These are phyloP conservation scores for Monilinia laxa DNA, from an alignment of 2,329 filamentous ascomycete species.

Conservation along the genomic window DNA sequence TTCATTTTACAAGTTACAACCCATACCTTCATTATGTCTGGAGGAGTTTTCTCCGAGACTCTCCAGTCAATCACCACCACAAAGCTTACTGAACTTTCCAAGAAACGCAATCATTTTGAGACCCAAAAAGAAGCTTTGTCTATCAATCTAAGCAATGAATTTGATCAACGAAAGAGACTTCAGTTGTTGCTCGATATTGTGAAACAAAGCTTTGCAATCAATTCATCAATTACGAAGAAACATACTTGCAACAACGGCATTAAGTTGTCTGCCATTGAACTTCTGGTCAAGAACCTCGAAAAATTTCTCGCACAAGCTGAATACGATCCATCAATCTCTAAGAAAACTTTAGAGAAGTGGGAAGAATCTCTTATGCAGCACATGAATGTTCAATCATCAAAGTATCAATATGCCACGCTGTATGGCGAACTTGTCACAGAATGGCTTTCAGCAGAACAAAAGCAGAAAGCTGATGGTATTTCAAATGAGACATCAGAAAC, in stretches of 20 bases:
- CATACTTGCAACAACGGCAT: slow-evolving; percentile 26
- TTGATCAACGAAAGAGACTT: slow-evolving; percentile 41
- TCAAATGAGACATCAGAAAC: not conserved
- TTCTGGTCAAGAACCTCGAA: slow-evolving; percentile 45
- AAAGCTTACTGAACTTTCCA: slow-evolving; percentile 57
- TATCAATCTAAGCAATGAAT: slow-evolving; percentile 36
- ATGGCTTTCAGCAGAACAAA: slow-evolving; percentile 46
- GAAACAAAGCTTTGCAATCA: slow-evolving; percentile 39
- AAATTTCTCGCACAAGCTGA: slow-evolving; percentile 54
- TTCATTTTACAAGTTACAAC: not conserved
- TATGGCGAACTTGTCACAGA: slow-evolving; percentile 57
- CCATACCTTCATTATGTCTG: slow-evolving; percentile 38
- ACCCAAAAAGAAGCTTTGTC: slow-evolving; percentile 47
- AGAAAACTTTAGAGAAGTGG: slow-evolving; percentile 47
- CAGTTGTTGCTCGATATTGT: slow-evolving; percentile 39
- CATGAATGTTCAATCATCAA: slow-evolving; percentile 51
- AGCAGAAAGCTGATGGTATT: not conserved
- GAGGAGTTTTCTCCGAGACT: slow-evolving; percentile 49
- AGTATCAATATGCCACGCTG: slow-evolving; percentile 55
- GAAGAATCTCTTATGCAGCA: slow-evolving; percentile 49
- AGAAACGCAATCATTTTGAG: slow-evolving; percentile 52
- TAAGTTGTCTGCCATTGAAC: slow-evolving; percentile 26
- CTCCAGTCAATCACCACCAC: slow-evolving; percentile 55
- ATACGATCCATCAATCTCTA: slow-evolving; percentile 54
- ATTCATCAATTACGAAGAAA: slow-evolving; percentile 26